Percentiles rank a stretch among this genome's conserved stretches.
phyloP scores from a whole-genome alignment of 495 filamentous ascomycete genomes.

The Penicillium goetzii region DNA sequence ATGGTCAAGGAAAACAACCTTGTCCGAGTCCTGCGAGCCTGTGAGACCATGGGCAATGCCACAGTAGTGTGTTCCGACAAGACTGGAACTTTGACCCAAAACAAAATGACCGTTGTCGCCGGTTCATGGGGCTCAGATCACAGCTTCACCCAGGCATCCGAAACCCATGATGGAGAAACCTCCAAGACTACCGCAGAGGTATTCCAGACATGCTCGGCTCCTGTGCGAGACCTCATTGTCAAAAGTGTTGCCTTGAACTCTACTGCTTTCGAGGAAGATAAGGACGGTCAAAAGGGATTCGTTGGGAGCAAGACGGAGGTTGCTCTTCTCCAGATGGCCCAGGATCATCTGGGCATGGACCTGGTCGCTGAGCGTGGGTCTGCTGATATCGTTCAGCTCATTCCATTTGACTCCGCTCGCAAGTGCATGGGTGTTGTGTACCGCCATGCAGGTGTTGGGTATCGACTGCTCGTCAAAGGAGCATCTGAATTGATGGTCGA shows the following conservation, averaged over 20 bases:
- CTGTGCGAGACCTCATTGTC: conserved; percentile 52
- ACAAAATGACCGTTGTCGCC: conserved; percentile 72
- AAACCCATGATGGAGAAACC: conserved; percentile 23
- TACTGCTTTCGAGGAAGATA: conserved; percentile 66
- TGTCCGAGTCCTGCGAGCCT: conserved; percentile 66
- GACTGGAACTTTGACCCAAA: conserved; percentile 72
- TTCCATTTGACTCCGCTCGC: conserved; percentile 69
- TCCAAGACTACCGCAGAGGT: conserved; percentile 32
- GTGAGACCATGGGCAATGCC: conserved; percentile 75
- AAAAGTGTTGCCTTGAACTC: conserved; percentile 69
- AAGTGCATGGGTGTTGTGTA: conserved; percentile 73
- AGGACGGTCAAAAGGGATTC: conserved; percentile 59
- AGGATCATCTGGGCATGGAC: conserved; percentile 66
- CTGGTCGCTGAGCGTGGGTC: conserved; percentile 62
- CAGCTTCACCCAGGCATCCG: conserved; percentile 51
- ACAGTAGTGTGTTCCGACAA: conserved; percentile 74
- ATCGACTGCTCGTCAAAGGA: conserved; percentile 69
- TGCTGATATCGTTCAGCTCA: conserved; percentile 60
- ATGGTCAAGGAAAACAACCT: conserved; percentile 75
- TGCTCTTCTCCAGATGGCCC: conserved; percentile 64
- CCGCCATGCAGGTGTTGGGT: conserved; percentile 56
- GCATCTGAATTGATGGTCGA: conserved; percentile 68
- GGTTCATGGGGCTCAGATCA: conserved; percentile 59
- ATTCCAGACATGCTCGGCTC: conserved; percentile 44
- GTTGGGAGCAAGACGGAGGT: conserved; percentile 76